These are phyloP conservation scores for Pseudognaphalium luteoalbum DNA, from an alignment of 129 eudicot species.

Conservation along the genomic window DNA sequence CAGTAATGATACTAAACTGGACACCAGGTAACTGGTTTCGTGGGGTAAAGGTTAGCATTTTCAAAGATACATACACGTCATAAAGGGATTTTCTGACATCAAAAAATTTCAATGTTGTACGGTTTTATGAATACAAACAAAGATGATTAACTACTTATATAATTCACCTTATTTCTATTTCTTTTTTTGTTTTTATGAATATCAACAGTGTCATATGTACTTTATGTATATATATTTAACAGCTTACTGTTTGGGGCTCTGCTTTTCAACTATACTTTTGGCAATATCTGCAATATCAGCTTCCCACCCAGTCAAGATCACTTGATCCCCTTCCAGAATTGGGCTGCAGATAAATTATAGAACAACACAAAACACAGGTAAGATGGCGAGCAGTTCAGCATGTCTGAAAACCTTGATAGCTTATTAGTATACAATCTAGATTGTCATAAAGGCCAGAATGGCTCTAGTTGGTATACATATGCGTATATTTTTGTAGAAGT, in stretches of 20 bases:
- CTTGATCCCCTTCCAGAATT: constrained; percentile 52
- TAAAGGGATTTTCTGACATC: not conserved
- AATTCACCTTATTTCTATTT: not conserved
- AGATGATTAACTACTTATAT: not conserved
- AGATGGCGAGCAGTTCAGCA: constrained; percentile 4
- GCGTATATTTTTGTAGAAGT: not conserved
- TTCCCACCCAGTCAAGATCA: constrained; percentile 81
- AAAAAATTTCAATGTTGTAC: too few relatives aligned
- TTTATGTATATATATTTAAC: not conserved
- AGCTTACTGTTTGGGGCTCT: constrained; percentile 82
- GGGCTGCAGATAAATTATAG: constrained; percentile 39
- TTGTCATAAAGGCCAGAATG: too few relatives aligned
- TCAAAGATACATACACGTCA: not conserved
- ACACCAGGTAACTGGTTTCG: not conserved
- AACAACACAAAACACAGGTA: constrained; percentile 4
- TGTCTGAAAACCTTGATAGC: too few relatives aligned
- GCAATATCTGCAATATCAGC: constrained; percentile 64
- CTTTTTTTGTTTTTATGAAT: too few relatives aligned
- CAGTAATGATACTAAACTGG: not conserved
- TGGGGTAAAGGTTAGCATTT: not conserved
- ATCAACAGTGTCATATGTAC: not conserved
- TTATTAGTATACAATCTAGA: too few relatives aligned
- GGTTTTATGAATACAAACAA: too few relatives aligned
- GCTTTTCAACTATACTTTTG: constrained; percentile 58
- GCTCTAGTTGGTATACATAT: not conserved